These are phyloP conservation scores for Aspergillus nomiae DNA, from an alignment of 2,329 filamentous ascomycete genomes.

Conservation along the genomic window DNA sequence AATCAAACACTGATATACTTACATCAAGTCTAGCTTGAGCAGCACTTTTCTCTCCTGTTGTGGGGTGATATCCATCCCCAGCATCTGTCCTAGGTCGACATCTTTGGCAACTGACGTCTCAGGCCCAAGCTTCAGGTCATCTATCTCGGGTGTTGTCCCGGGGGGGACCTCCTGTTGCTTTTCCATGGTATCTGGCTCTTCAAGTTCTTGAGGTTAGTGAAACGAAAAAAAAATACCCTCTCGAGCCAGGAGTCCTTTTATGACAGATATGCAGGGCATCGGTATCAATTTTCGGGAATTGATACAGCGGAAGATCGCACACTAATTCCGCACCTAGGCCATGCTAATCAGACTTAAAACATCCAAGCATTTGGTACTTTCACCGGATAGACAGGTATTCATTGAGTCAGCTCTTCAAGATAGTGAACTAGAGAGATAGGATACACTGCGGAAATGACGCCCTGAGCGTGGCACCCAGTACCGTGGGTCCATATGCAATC, in stretches of 20 bases:
- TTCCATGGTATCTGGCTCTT: slow-evolving; percentile 19
- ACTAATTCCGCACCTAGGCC: not conserved
- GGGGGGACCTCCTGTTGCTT: slow-evolving; percentile 13
- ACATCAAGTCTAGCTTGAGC: slow-evolving; percentile 31
- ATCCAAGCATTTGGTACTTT: not conserved
- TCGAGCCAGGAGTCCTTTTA: not conserved
- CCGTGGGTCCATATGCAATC: not conserved
- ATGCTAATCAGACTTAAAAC: not conserved
- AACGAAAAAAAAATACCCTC: no score
- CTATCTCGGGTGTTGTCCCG: slow-evolving; percentile 13
- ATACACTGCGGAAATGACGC: not conserved
- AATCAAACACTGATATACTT: not conserved
- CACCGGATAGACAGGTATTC: not conserved
- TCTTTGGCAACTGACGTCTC: slow-evolving; percentile 21
- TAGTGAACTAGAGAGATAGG: not conserved
- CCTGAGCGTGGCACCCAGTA: not conserved
- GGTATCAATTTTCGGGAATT: slow-evolving; percentile 1
- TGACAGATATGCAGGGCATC: not conserved
- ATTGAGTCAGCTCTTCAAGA: not conserved
- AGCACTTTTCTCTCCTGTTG: slow-evolving; percentile 27
- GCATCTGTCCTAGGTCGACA: slow-evolving; percentile 29
- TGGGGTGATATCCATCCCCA: slow-evolving; percentile 26
- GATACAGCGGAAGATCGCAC: not conserved
- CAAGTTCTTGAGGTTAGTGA: not conserved
- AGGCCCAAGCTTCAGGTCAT: slow-evolving; percentile 19